Evolutionary conservation across 2,329 filamentous ascomycete species (phyloP).

Genomic region (Venturia nashicola): DNA sequence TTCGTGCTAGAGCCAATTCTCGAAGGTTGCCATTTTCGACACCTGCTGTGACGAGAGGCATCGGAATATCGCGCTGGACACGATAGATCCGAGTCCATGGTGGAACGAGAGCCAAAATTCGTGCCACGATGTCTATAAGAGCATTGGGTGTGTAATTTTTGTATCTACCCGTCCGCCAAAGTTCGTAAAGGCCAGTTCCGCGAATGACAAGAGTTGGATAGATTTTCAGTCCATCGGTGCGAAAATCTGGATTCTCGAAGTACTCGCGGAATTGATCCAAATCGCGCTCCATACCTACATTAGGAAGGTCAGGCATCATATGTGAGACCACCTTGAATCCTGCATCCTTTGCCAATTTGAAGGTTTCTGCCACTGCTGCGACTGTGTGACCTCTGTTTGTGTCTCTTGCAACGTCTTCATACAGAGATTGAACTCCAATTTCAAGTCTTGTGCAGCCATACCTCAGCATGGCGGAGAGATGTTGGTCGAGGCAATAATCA

Average conservation of each 20-base stretch:
- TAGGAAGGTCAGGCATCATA: slow-evolving; percentile 98
- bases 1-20: slow-evolving; percentile 84
- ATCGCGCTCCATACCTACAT: slow-evolving; percentile 96
- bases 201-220: slow-evolving; percentile 96
- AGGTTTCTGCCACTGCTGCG: slow-evolving; percentile 88
- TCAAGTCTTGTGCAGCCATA: slow-evolving; percentile 94
- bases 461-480: slow-evolving; percentile 90
- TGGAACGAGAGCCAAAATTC: slow-evolving; percentile 88
- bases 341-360: slow-evolving; percentile 92
- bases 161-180: slow-evolving; percentile 94
- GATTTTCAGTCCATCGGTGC: slow-evolving; percentile 94
- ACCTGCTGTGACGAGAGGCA: slow-evolving; percentile 96
- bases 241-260: slow-evolving; percentile 90
- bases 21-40: slow-evolving; percentile 96
- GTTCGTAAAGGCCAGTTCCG: slow-evolving; percentile 88
- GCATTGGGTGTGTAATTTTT: slow-evolving; percentile 99
- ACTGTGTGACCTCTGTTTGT: slow-evolving; percentile 96
- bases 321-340: slow-evolving; percentile 98
- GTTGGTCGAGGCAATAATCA: slow-evolving; percentile 93
- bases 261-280: slow-evolving; percentile 96
- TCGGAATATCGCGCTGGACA: slow-evolving; percentile 97
- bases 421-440: slow-evolving; percentile 89
- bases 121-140: slow-evolving; percentile 85
- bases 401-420: slow-evolving; percentile 96
- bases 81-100: slow-evolving; percentile 98